Evolutionary conservation across 768 basidiomycete species (phyloP).

Genomic region (Steccherinum ochraceum): DNA sequence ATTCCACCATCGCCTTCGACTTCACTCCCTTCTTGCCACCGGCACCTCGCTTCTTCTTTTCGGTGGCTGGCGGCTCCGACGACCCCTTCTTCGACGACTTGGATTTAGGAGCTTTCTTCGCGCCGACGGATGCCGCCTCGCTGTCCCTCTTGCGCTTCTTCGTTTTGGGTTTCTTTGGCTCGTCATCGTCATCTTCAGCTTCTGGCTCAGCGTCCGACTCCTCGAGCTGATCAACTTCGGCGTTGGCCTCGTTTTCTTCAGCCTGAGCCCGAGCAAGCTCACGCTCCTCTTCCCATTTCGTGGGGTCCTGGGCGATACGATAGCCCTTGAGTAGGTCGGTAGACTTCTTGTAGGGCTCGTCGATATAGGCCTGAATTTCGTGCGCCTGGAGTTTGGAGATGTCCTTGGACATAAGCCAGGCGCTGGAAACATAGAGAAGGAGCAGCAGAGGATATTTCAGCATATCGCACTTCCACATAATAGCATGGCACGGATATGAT

Average conservation of each 20-base stretch:
- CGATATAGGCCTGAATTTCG: constrained; percentile 82
- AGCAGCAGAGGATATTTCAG: constrained; percentile 5
- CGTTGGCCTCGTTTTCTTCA: constrained; percentile 45
- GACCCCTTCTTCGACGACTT: constrained; percentile 38
- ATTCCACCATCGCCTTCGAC: constrained; percentile 59
- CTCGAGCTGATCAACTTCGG: constrained; percentile 62
- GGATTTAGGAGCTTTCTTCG: constrained; percentile 35
- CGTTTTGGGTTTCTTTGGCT: constrained; percentile 37
- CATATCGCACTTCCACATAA: not conserved
- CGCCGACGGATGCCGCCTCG: constrained; percentile 32
- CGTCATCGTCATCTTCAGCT: constrained; percentile 37
- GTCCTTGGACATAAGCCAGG: constrained; percentile 81
- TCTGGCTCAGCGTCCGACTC: constrained; percentile 46
- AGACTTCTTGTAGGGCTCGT: constrained; percentile 68
- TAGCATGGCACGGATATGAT: constrained; percentile 3
- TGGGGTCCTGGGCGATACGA: constrained; percentile 67
- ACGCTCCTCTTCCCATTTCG: constrained; percentile 52
- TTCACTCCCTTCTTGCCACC: constrained; percentile 50
- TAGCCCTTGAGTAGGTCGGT: constrained; percentile 75
- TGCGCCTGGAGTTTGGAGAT: constrained; percentile 69
- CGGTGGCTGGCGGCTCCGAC: constrained; percentile 21
- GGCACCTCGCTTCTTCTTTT: constrained; percentile 30
- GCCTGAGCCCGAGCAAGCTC: constrained; percentile 27
- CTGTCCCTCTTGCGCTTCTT: constrained; percentile 63
- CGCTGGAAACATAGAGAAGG: constrained; percentile 36